Conservation (phyloP, 257 asterid genomes). For the Fraxinus anomala region DNA sequence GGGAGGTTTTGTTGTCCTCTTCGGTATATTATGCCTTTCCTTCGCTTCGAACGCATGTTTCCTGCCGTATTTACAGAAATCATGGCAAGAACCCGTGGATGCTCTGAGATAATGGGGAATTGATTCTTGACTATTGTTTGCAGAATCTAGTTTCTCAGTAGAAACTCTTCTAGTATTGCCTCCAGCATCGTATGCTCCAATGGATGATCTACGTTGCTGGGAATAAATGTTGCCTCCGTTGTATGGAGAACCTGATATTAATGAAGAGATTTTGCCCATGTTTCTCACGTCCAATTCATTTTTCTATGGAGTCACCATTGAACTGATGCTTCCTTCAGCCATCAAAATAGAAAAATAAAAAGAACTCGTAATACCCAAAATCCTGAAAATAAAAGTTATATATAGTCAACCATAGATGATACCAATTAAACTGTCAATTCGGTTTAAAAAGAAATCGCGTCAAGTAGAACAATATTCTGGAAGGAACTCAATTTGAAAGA, state of each 20-base stretch:
- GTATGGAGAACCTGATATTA: constrained; percentile 28
- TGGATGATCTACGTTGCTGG: constrained; percentile 36
- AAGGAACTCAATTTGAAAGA: too few species aligned
- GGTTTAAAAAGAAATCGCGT: too few species aligned
- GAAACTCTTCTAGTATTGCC: constrained; percentile 40
- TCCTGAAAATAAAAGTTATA: constrained; percentile 31
- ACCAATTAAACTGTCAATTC: too few species aligned
- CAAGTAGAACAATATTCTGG: too few species aligned
- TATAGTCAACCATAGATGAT: not conserved
- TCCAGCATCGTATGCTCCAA: constrained; percentile 38
- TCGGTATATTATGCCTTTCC: constrained; percentile 47
- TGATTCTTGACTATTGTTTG: constrained; percentile 30
- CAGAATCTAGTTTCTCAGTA: constrained; percentile 40
- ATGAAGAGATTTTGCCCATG: constrained; percentile 13
- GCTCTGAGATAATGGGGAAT: constrained; percentile 77
- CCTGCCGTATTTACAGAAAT: constrained; percentile 73
- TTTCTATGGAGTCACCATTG: constrained; percentile 31
- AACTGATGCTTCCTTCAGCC: constrained; percentile 55
- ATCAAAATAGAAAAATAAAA: constrained; percentile 34
- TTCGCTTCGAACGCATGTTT: constrained; percentile 46
- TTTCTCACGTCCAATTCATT: constrained; percentile 28
- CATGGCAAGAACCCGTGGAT: constrained; percentile 92
- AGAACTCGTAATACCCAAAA: constrained; percentile 16
- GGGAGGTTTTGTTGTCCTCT: constrained; percentile 36
- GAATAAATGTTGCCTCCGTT: constrained; percentile 28